Conservation (phyloP, 2,329 filamentous ascomycete species). For the Zymoseptoria passerinii region DNA sequence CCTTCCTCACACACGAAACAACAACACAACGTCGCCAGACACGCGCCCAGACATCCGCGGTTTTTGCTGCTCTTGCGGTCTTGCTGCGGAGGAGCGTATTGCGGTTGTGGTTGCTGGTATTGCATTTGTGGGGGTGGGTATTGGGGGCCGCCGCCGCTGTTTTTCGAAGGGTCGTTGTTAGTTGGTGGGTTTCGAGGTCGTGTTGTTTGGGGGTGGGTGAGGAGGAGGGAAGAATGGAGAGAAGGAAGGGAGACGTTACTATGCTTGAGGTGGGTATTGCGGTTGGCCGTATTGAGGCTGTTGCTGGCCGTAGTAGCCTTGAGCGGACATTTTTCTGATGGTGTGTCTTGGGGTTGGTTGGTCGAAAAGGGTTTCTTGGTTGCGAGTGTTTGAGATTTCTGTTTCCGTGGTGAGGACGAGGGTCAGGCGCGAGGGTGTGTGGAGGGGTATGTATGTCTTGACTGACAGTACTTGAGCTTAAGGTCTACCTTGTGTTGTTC, state of each 20-base stretch:
- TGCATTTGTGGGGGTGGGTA: conserved; percentile 26
- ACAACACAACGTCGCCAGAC: conserved; percentile 52
- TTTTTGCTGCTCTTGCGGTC: conserved; percentile 40
- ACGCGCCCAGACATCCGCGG: conserved; percentile 44
- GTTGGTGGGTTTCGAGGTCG: neutral
- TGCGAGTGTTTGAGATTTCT: neutral
- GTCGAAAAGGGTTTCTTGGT: neutral
- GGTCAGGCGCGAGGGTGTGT: conserved; percentile 1
- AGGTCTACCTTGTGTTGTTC: too few relatives aligned
- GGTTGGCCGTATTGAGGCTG: conserved; percentile 17
- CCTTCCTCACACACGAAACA: conserved; percentile 57
- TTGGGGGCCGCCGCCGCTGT: conserved; percentile 12
- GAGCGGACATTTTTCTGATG: conserved; percentile 39
- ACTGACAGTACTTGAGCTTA: neutral
- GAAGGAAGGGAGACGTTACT: conserved; percentile 13
- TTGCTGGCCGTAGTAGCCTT: conserved; percentile 34
- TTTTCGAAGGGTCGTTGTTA: conserved; percentile 1
- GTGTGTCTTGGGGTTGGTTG: too few relatives aligned
- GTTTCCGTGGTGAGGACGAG: neutral
- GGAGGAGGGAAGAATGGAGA: neutral
- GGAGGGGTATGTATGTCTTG: neutral
- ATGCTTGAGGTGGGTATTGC: conserved; percentile 34
- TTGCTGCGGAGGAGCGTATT: conserved; percentile 16
- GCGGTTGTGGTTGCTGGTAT: conserved; percentile 41
- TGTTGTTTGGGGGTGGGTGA: neutral